Evolutionary conservation across 768 basidiomycete species (phyloP).

Genomic region (Panaeolus cyanescens): DNA sequence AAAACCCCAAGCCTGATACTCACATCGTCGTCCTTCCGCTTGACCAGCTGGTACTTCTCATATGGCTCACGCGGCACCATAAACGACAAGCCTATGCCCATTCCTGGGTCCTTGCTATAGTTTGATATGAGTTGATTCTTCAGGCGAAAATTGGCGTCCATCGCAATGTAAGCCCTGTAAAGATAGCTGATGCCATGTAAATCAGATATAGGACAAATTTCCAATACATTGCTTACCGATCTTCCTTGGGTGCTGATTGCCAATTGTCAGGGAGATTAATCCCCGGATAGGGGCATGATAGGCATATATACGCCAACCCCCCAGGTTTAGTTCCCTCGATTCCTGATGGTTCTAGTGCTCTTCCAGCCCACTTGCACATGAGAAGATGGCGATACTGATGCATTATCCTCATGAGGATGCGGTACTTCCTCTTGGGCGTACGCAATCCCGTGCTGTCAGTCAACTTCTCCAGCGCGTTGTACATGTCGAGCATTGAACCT

Average conservation of each 20-base stretch:
- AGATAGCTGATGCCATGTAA: constrained; percentile 13
- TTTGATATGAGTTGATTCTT: constrained; percentile 14
- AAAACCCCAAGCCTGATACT: background rate
- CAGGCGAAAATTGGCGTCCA: constrained; percentile 11
- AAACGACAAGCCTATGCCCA: constrained; percentile 11
- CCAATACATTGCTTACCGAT: constrained; percentile 11
- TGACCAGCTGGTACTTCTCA: constrained; percentile 5
- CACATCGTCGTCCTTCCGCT: constrained; percentile 8
- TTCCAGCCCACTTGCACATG: constrained; percentile 24
- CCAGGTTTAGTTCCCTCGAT: constrained; percentile 20
- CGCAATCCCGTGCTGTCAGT: background rate
- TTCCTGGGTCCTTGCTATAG: constrained; percentile 11
- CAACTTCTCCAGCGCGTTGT: background rate
- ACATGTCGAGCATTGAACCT: background rate
- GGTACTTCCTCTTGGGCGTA: background rate
- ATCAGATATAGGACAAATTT: background rate
- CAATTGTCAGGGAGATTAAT: constrained; percentile 29
- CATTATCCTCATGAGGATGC: constrained; percentile 4
- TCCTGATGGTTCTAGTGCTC: constrained; percentile 21
- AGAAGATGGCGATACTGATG: constrained; percentile 23
- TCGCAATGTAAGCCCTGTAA: constrained; percentile 6
- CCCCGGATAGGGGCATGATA: constrained; percentile 34
- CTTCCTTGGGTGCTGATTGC: constrained; percentile 14
- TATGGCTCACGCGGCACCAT: constrained; percentile 7
- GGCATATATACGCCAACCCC: constrained; percentile 28